Conservation (phyloP, 441 rosid species). For the Capsella rubella region DNA sequence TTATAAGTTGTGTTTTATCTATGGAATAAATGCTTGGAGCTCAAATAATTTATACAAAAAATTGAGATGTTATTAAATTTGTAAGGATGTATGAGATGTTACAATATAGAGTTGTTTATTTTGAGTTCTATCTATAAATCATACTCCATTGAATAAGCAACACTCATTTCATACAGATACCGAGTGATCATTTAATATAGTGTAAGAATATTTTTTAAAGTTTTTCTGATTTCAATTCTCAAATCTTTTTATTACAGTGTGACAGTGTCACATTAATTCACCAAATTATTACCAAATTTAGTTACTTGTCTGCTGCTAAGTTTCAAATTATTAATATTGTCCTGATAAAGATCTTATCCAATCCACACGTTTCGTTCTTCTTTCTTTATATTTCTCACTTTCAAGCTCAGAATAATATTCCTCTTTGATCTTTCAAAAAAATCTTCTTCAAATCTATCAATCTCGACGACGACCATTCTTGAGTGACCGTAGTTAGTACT, state of each 20-base stretch:
- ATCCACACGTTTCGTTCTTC: constrained; percentile 22
- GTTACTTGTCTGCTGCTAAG: background rate
- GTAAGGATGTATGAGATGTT: too few species aligned
- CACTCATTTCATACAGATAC: background rate
- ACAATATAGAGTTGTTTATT: too few species aligned
- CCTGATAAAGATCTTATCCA: constrained; percentile 39
- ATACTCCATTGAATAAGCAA: constrained; percentile 13
- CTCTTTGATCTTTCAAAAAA: constrained; percentile 19
- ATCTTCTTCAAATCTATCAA: constrained; percentile 27
- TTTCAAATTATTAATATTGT: constrained; percentile 16
- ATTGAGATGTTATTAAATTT: too few species aligned
- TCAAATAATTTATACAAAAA: too few species aligned
- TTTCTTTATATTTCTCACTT: constrained; percentile 7
- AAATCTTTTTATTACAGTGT: background rate
- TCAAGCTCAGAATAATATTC: constrained; percentile 9
- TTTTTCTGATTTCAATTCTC: background rate
- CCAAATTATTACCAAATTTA: background rate
- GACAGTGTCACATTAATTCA: background rate
- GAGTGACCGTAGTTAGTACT: constrained; percentile 17
- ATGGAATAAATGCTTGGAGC: too few species aligned
- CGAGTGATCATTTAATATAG: background rate
- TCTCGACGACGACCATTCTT: constrained; percentile 19
- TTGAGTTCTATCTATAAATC: background rate
- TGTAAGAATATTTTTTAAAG: background rate
- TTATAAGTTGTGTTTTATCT: too few species aligned